phyloP scores from a whole-genome alignment of 768 basidiomycete genomes.

The Termitomyces sp. region DNA sequence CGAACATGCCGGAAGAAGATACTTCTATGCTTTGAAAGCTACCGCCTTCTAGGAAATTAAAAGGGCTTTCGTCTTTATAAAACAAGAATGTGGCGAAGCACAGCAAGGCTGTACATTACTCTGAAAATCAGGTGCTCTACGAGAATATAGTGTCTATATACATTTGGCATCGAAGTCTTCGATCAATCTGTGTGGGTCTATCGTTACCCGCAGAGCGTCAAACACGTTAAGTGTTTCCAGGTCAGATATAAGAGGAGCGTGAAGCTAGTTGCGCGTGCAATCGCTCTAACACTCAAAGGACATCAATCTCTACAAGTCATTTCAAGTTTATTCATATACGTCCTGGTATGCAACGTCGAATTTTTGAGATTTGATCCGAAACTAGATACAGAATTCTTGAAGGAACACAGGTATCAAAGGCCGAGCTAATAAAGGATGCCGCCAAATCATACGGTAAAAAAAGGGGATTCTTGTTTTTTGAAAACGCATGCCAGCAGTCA shows the following conservation, averaged over 20 bases:
- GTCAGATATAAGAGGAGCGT: not conserved
- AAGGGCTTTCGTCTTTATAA: not conserved
- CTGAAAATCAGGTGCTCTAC: not conserved
- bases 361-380: too few species aligned
- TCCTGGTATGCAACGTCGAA: too few species aligned
- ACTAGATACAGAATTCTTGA: too few species aligned
- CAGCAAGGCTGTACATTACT: not conserved
- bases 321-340: too few species aligned
- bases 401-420: too few species aligned
- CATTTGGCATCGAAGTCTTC: not conserved
- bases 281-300: too few species aligned
- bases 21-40: constrained; percentile 7
- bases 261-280: not conserved
- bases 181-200: too few species aligned
- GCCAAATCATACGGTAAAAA: too few species aligned
- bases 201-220: not conserved
- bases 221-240: not conserved
- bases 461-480: too few species aligned
- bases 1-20: constrained; percentile 5
- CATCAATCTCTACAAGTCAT: too few species aligned
- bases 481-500: too few species aligned
- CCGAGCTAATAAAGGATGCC: too few species aligned
- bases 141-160: not conserved
- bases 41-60: not conserved
- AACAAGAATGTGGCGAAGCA: not conserved